phyloP scores from a whole-genome alignment of 2,329 filamentous ascomycete genomes.

The Passalora sequoiae region DNA sequence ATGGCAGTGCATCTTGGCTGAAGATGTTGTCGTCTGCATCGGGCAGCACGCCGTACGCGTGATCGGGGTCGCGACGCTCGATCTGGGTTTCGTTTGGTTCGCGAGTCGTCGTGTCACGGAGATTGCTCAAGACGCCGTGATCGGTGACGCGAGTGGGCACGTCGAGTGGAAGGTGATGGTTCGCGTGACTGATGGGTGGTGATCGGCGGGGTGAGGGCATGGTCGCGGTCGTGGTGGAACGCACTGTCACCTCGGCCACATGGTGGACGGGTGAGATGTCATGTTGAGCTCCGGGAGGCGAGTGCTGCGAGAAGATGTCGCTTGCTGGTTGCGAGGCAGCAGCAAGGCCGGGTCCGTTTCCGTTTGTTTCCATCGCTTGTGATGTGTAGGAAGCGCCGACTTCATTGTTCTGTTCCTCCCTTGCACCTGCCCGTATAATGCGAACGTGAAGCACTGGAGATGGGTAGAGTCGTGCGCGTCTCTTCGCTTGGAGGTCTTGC shows the following conservation, averaged over 20 bases:
- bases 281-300: neutral
- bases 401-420: constrained; percentile 17
- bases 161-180: constrained; percentile 5
- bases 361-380: constrained; percentile 18
- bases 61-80: neutral
- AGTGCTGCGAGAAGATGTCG: constrained; percentile 7
- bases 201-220: neutral
- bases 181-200: neutral
- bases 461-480: too few relatives aligned
- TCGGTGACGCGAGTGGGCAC: constrained; percentile 16
- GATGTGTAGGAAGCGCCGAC: constrained; percentile 9
- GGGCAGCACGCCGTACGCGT: neutral
- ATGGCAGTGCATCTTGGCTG: neutral
- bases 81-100: neutral
- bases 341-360: constrained; percentile 1
- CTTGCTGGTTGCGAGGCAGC: neutral
- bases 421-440: constrained; percentile 1
- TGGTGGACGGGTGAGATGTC: too few relatives aligned
- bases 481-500: too few relatives aligned
- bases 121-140: constrained; percentile 19
- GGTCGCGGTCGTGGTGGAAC: neutral
- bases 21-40: neutral
- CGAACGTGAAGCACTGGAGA: too few relatives aligned
- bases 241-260: constrained; percentile 5
- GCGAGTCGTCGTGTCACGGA: constrained; percentile 13